A percentile compares a stretch with the other conserved stretches of the same genome.
These are phyloP conservation scores for Cyclostephanos invisitatus DNA, from an alignment of 108 stramenopile genomes.

Conservation along the genomic window DNA sequence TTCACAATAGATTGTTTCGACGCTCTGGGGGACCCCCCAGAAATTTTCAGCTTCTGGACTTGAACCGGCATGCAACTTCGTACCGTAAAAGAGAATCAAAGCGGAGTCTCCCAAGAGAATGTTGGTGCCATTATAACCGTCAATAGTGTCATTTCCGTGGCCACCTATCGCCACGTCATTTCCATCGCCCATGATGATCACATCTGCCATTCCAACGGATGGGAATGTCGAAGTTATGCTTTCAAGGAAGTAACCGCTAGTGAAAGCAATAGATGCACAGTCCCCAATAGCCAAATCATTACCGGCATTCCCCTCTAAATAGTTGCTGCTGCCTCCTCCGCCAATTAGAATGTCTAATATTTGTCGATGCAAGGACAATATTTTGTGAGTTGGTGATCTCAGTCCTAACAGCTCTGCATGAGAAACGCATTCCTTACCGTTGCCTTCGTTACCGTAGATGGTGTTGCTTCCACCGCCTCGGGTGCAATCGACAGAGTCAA, in stretches of 20 bases:
- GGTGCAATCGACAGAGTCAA: conserved; percentile 19
- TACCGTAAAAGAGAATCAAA: not conserved
- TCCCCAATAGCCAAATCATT: conserved; percentile 16
- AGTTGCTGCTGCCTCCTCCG: conserved; percentile 11
- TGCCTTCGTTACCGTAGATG: conserved; percentile 12
- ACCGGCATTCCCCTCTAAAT: conserved; percentile 7
- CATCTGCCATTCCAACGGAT: conserved; percentile 7
- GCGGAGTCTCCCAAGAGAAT: conserved; percentile 29
- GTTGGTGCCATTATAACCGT: conserved; percentile 24
- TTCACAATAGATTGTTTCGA: conserved; percentile 18
- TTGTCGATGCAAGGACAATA: not conserved
- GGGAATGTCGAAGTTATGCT: conserved; percentile 10
- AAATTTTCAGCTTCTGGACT: not conserved
- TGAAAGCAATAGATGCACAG: conserved; percentile 13
- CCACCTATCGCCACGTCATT: conserved; percentile 31
- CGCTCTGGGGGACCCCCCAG: conserved; percentile 13
- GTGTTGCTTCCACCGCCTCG: conserved; percentile 19
- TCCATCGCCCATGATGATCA: conserved; percentile 2
- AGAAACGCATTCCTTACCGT: conserved; percentile 7
- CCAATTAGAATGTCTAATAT: conserved; percentile 15
- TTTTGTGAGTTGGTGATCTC: not conserved
- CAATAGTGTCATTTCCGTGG: conserved; percentile 12
- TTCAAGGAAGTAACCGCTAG: not conserved
- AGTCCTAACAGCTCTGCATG: not conserved
- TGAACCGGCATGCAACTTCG: conserved; percentile 7